Base-by-base conservation (phyloP, 2,329 filamentous ascomycete genomes). In the Ceratocystis eucalypticola region DNA sequence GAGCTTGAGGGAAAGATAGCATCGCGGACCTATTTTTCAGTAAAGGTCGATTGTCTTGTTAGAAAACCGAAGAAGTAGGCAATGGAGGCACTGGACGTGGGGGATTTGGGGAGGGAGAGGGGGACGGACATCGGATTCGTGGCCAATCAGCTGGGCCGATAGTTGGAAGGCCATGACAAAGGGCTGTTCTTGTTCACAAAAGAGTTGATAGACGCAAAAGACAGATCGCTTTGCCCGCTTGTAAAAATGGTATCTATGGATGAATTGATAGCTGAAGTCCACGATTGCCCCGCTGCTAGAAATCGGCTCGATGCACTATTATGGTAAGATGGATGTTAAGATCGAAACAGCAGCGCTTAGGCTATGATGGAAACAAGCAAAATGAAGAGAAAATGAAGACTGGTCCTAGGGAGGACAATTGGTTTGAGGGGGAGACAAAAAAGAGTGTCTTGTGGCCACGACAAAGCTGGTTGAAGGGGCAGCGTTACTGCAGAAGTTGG, bases 71-170 rank as follows among this genome's bases (percentile, higher is more conserved):
- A 20, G 28, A 65, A 46, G 28, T 8, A n/a, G 30, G 59, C 7
- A 45, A 45, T 28, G 30, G 55, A 72, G 61, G 73, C 68, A 48
- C 63, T 20, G 48, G 48, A 12, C 44, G 10, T 30, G 15, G 15
- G 28, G 62, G 33, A 55, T 20, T 45, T 20, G 12, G 12, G 37
- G 45, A 33, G 20, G 37, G 66, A 50, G 61, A 57, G 20, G 64
- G 62, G 7, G 50, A 71, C 86, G 77, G 81, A 96, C 94, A 84
- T 99, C 94, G 75, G 94, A 88, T 76, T 94, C 88, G 75, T 99
- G 94, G 73, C 91, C 93, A 71, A 86, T 80, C 70, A 99, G 83
- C 73, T 90, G 88, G 71, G 93, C 91, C 69, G 94, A 96, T 73
- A 99, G 85, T 82, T 93, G 96, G 82, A 91, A 97, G 74, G 91